Base-by-base conservation (phyloP, 2,329 filamentous ascomycete species). In the Alternaria metachromatica region DNA sequence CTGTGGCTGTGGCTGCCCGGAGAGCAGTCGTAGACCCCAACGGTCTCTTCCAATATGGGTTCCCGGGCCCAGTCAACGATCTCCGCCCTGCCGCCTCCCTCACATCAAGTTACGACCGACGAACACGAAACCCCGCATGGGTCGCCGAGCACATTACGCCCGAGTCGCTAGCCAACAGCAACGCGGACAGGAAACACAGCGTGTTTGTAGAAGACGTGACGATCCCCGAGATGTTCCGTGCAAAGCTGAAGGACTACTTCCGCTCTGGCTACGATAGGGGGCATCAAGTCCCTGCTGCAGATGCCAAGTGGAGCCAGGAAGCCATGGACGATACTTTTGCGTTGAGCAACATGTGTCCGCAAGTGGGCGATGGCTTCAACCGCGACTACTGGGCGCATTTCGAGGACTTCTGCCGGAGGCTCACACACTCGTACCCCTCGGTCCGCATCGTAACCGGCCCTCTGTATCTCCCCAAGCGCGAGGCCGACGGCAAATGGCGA, bases 371-470 rank as follows among this genome's bases (percentile, higher is more conserved):
- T 78, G 96, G 96, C 63, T 99, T 99, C 86, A 99, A 99, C 84
- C 88, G 96, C 55, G 96, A 99, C 83, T 99, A 99, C 87, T 99
- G 96, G 96, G 92, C 96, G 41, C 96, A 99, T 80, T 94, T 99
- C 71, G 96, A 99, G 83, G 95, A 97, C 77, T 99, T 98, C 77
- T 97, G 95, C 82, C 88, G 96, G 10, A 86, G 93, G 18, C 85
- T 99, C 69, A 95, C 94, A 1, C 82, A 85, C 50, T 87, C 84
- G 58, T 99, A 97, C 78, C 94, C 95, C 1, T 92, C 88, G 45
- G 95, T 99, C 25, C 87, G 96, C 66, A 90, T 98, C 71, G 93
- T 97, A 60, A 99, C 96, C 1, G 96, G 96, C 0, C 96, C 96
- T 3, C 82, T 99, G 46, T 99, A 99, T 82, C 87, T 99, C 21